Evolutionary conservation across 2,329 filamentous ascomycete genomes (phyloP), one percentile per base, ranked within the genome.

Genomic region (Hypoxylon sp.): DNA sequence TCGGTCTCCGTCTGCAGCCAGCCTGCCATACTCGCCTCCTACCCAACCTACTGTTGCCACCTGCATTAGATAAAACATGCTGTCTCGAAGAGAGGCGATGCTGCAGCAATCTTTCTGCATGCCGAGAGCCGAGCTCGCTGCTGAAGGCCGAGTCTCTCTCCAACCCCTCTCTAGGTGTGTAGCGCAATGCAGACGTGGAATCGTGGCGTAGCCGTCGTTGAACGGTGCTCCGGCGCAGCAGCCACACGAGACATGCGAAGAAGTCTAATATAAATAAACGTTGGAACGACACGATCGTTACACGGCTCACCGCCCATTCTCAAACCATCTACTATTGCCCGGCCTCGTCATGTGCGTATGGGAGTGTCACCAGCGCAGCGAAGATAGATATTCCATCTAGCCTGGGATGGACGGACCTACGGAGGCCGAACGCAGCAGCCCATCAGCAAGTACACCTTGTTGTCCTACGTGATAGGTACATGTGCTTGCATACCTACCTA

Each of bases 231-330:
- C 31, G 48, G 51, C 41, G 57, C 43, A 48, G 51, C 38, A 55
- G 31, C 48, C 43, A 33, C 56, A 29, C 17, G 37, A 51, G 31
- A 43, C 24, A 35, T 48, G 21, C 17, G 23, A 20, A 38, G 15
- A 52, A 24, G 21, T 31, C 29, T 26, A 41, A 59, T 51, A 48
- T 45, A 45, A 35, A 18, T 46, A 54, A n/a, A 56, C 24, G 29
- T 56, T 18, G 43, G 33, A 53, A 53, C 37, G 53, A 58, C 40
- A 53, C 38, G 33, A n/a, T 11, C 17, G 26, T n/a, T 31, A 37
- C 26, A 23, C 40, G 4, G 33, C 51, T 60, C 48, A 63, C 56
- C 56, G 53, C 53, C 29, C 13, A 47, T 60, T 55, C 48, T 2
- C 48, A 33, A n/a, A 15, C 17, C 20, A 29, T n/a, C 20, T 8